These are phyloP conservation scores for Agrocybe pediades DNA, from an alignment of 768 basidiomycete species.

Conservation along the genomic window DNA sequence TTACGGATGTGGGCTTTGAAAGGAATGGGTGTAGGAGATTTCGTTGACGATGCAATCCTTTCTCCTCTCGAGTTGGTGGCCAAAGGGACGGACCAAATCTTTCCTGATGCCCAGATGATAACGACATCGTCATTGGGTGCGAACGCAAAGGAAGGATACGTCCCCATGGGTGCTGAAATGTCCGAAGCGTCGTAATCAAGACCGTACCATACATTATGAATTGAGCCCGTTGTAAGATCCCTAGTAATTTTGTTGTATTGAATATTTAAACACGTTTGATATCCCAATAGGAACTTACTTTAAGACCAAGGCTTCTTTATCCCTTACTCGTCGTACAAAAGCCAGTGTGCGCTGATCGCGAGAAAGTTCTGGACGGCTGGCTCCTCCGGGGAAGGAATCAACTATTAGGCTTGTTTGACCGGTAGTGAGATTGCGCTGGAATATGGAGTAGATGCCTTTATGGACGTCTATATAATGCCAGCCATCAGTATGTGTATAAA, in stretches of 20 bases:
- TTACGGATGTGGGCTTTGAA: constrained; percentile 69
- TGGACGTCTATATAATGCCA: constrained; percentile 54
- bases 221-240: constrained; percentile 66
- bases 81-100: constrained; percentile 66
- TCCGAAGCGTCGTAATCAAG: constrained; percentile 65
- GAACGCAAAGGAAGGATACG: constrained; percentile 77
- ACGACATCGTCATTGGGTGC: constrained; percentile 58
- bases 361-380: constrained; percentile 70
- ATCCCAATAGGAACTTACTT: constrained; percentile 44
- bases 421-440: constrained; percentile 63
- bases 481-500: not conserved
- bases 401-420: constrained; percentile 54
- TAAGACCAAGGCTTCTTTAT: constrained; percentile 72
- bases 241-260: constrained; percentile 31
- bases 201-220: constrained; percentile 67
- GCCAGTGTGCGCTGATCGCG: constrained; percentile 69
- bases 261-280: not conserved
- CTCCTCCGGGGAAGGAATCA: constrained; percentile 64
- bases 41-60: constrained; percentile 35
- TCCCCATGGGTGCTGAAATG: constrained; percentile 77
- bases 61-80: constrained; percentile 54
- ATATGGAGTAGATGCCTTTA: constrained; percentile 70
- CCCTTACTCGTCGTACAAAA: constrained; percentile 72
- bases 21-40: constrained; percentile 47
- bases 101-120: constrained; percentile 75